Evolutionary conservation across 2,329 filamentous ascomycete genomes (phyloP), one percentile per base, ranked within the genome.

Genomic region (Colletotrichum spaethianum): DNA sequence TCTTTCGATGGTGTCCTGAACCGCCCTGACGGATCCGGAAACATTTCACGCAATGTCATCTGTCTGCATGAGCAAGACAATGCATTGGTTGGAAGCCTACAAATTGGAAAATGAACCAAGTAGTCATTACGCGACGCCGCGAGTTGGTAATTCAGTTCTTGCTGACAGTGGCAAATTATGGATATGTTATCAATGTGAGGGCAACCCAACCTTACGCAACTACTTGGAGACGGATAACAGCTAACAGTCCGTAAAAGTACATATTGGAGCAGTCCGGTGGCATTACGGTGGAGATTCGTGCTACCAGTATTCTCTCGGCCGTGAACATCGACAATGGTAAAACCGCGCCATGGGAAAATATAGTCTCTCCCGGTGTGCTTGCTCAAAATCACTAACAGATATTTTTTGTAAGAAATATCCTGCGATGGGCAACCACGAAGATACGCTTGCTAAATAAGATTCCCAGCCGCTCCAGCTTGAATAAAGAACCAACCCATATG

Each of bases 51-150:
- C 72, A 64, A 64, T 18, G 90, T 91, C 8, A 83, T 93, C 65
- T 93, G 92, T 76, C 81, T 93, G 3, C 91, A 93, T 75, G 92
- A 93, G 78, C 89, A 92, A 77, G 92, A 93, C 75, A 88, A 89
- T 66, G 92, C 12, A 92, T 93, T 50, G 86, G 87, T 4, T 93
- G 90, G 90, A 93, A 93, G 77, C 91, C 93, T 80, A 92, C 90
- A 4, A 93, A 93, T 80, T 92, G 88, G 83, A 85, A 91, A 4
- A 93, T 90, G 0, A 84, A 86, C 44, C 85, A 89, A 1, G 90
- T 90, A 0, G 89, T 90, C 1, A 89, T 93, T 0, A 89, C 88
- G 0, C 55, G 67, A 26, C 46, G 38, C 20, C 50, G 67, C 23
- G 40, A 70, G 20, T 40, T 70, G 14, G 50, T 70, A 5, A 50